Evolutionary conservation across 148 eudicot genomes (phyloP), one percentile per base, ranked within the genome.

Genomic region (Amaranthus hypochondriacus): DNA sequence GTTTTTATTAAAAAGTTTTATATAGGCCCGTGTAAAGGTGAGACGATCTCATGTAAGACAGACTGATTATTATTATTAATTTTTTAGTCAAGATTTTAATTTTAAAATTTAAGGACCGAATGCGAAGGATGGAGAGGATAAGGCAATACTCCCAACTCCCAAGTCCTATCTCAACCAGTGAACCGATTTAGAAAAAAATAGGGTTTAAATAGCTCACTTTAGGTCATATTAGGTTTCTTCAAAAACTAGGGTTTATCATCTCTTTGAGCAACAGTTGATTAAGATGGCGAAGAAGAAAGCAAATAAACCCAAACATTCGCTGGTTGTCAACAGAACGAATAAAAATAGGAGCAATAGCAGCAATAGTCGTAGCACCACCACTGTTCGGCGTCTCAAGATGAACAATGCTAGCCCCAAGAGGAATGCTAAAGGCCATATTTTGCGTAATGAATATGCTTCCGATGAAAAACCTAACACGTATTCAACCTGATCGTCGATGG

Each of bases 371-470:
- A 88, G 85, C 84, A 86, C 97, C 78, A 80, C 96, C 84, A 94
- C 97, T 21, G 91, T 94, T 72, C 89, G 95, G 76, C 91, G 98
- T 72, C 93, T 94, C 62, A 94, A 89, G 89, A 94, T 94, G 98
- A 91, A 94, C 72, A 88, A 87, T 1, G 72, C 73, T 56, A 83
- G 93, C 64, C 98, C 98, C 0, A 86, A 80, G 68, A 86, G 97
- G 5, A 72, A 91, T 74, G 47, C 74, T 2, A 70, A 75, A 44
- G 98, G 98, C 0, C 84, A 82, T 50, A 73, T 94, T 42, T 3
- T 83, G 12, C 83, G 77, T 61, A 82, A 89, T 9, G 91, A 88
- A 9, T 79, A 70, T 60, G 91, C 88, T 75, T 91, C 97, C 43
- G 80, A 80, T 12, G 97, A 94, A 11, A 66, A 88, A 78, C 97